phyloP scores from a whole-genome alignment of 225 moss, liverwort and hornwort species.

The Marchantia polymorpha region DNA sequence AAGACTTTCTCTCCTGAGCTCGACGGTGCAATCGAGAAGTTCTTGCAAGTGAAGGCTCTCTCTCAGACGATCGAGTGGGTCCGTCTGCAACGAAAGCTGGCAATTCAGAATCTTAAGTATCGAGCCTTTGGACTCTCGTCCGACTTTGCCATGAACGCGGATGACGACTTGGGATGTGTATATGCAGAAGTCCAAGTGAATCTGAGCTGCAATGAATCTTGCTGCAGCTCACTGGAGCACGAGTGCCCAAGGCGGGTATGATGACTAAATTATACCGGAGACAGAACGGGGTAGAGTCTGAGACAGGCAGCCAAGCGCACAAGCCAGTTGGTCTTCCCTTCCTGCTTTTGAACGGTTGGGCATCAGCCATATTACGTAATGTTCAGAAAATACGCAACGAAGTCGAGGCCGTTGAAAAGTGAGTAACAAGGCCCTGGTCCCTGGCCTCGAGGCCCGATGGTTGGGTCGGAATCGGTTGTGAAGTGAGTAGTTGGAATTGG shows the following conservation, averaged over 20 bases:
- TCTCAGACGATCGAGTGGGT: neutral
- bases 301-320: neutral
- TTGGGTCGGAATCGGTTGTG: neutral
- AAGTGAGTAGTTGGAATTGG: neutral
- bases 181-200: too few species aligned
- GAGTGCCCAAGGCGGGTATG: too few species aligned
- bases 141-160: too few species aligned
- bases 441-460: neutral
- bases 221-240: too few species aligned
- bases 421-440: neutral
- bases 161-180: too few species aligned
- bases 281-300: neutral
- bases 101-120: too few species aligned
- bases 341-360: neutral
- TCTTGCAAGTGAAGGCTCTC: neutral
- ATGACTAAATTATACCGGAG: neutral
- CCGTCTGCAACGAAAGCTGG: too few species aligned
- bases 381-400: neutral
- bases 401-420: conserved; percentile 6
- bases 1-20: neutral
- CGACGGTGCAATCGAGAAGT: neutral
- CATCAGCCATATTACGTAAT: neutral
- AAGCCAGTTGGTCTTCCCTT: neutral
- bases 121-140: too few species aligned
- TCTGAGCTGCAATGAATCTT: too few species aligned